These are phyloP conservation scores for Schwanniomyces sp. DNA, from an alignment of 805 yeast species.

Conservation along the genomic window DNA sequence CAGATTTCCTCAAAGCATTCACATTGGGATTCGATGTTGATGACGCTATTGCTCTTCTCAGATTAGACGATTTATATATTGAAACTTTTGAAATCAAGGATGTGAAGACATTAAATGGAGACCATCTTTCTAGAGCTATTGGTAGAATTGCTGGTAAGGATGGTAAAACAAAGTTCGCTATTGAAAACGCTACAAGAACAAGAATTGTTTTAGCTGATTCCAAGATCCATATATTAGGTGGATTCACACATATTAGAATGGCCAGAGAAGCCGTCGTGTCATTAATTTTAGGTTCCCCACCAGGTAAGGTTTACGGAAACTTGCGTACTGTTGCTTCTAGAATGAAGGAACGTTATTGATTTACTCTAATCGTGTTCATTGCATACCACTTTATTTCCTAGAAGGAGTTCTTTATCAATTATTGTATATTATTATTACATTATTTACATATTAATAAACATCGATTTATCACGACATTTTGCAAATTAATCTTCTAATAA, in stretches of 20 bases:
- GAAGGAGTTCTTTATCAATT: background rate
- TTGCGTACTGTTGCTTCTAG: slow-evolving; percentile 95
- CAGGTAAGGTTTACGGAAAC: slow-evolving; percentile 97
- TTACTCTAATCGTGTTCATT: background rate
- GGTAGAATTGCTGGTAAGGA: slow-evolving; percentile 99
- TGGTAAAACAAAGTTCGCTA: slow-evolving; percentile 97
- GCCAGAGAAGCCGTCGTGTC: slow-evolving; percentile 98
- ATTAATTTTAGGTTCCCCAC: slow-evolving; percentile 94
- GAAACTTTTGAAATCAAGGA: slow-evolving; percentile 97
- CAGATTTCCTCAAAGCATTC: slow-evolving; percentile 94
- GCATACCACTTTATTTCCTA: slow-evolving; percentile 3
- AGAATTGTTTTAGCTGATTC: slow-evolving; percentile 97
- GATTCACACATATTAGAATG: slow-evolving; percentile 94
- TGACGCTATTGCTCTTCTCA: slow-evolving; percentile 90
- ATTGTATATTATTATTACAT: slow-evolving; percentile 4
- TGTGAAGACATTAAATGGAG: slow-evolving; percentile 92
- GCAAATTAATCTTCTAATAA: slow-evolving; percentile 23
- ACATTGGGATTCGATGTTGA: slow-evolving; percentile 95
- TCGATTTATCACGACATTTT: slow-evolving; percentile 1
- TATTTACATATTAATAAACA: slow-evolving; percentile 3
- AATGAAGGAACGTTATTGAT: slow-evolving; percentile 88
- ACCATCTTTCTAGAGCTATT: slow-evolving; percentile 96
- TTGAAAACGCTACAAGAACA: slow-evolving; percentile 97
- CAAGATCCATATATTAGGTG: slow-evolving; percentile 95
- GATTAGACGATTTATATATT: slow-evolving; percentile 93